Evolutionary conservation across 805 yeast species (phyloP).

Genomic region (Clavispora fructus): DNA sequence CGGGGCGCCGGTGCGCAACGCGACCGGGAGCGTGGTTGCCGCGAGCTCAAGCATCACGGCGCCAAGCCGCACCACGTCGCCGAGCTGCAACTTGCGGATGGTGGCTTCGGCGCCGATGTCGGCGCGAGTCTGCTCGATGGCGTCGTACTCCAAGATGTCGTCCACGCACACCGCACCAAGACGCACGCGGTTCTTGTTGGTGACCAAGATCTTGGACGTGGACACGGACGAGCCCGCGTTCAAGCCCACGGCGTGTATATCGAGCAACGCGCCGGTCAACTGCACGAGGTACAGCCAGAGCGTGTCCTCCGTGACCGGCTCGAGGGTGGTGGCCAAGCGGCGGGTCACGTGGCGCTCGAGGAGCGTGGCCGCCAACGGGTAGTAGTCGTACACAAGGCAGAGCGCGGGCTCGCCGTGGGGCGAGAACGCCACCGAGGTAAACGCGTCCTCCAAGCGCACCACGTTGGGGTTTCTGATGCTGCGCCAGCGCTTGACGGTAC

Average conservation of each 20-base stretch:
- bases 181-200: slow-evolving; percentile 67
- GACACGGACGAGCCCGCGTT: slow-evolving; percentile 57
- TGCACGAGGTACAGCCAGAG: slow-evolving; percentile 79
- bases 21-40: slow-evolving; percentile 26
- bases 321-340: slow-evolving; percentile 34
- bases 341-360: slow-evolving; percentile 60
- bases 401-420: slow-evolving; percentile 53
- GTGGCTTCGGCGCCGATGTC: slow-evolving; percentile 10
- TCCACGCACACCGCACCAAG: slow-evolving; percentile 65
- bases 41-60: slow-evolving; percentile 53
- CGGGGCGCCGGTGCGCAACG: slow-evolving; percentile 14
- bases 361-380: slow-evolving; percentile 69
- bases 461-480: slow-evolving; percentile 50
- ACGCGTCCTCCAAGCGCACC: slow-evolving; percentile 70
- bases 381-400: slow-evolving; percentile 77
- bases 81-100: slow-evolving; percentile 34
- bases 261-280: slow-evolving; percentile 60
- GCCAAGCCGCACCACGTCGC: slow-evolving; percentile 61
- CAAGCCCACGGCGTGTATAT: slow-evolving; percentile 60
- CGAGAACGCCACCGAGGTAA: slow-evolving; percentile 82
- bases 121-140: slow-evolving; percentile 18
- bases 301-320: slow-evolving; percentile 54
- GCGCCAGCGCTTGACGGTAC: slow-evolving; percentile 64
- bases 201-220: slow-evolving; percentile 65
- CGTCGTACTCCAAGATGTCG: slow-evolving; percentile 54